phyloP scores from a whole-genome alignment of 1,284 basidiomycete species.

The Athelia psychrophila region DNA sequence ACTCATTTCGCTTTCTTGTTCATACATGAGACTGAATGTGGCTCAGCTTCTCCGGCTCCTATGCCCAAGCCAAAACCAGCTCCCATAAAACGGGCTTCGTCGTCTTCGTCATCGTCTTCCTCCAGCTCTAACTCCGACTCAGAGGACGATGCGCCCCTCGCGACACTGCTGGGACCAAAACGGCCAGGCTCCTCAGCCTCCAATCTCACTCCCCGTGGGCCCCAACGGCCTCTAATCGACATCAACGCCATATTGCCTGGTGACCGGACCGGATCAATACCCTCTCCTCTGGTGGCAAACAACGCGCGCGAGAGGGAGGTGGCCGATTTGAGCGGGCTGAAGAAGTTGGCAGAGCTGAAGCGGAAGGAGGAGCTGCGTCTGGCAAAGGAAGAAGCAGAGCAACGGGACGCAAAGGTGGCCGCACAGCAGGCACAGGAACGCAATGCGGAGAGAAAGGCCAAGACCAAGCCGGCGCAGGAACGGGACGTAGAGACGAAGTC shows the following conservation, averaged over 20 bases:
- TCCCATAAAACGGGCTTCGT: not conserved
- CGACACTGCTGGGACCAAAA: slow-evolving; percentile 33
- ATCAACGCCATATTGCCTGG: slow-evolving; percentile 30
- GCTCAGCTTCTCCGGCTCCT: not conserved
- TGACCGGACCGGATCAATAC: slow-evolving; percentile 20
- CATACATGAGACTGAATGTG: not conserved
- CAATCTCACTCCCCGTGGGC: slow-evolving; percentile 23
- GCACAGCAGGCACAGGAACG: not conserved
- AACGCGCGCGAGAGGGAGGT: slow-evolving; percentile 13
- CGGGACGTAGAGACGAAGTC: slow-evolving; percentile 15
- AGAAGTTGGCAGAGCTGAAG: not conserved
- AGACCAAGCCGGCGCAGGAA: not conserved
- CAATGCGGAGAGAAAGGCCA: not conserved
- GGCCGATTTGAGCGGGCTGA: not conserved
- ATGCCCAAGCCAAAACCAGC: not conserved
- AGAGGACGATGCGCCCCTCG: slow-evolving; percentile 35
- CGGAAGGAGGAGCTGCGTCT: not conserved
- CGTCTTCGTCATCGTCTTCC: slow-evolving; percentile 4
- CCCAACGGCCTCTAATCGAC: slow-evolving; percentile 47
- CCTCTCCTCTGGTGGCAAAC: not conserved
- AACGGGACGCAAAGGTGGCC: not conserved
- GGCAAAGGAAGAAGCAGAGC: not conserved
- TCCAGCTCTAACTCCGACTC: slow-evolving; percentile 24
- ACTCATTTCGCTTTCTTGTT: not conserved
- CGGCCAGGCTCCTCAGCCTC: slow-evolving; percentile 44